Evolutionary conservation across 1,139 yeast species (phyloP), one percentile per base, ranked within the genome.

Genomic region (Geotrichum siamense): DNA sequence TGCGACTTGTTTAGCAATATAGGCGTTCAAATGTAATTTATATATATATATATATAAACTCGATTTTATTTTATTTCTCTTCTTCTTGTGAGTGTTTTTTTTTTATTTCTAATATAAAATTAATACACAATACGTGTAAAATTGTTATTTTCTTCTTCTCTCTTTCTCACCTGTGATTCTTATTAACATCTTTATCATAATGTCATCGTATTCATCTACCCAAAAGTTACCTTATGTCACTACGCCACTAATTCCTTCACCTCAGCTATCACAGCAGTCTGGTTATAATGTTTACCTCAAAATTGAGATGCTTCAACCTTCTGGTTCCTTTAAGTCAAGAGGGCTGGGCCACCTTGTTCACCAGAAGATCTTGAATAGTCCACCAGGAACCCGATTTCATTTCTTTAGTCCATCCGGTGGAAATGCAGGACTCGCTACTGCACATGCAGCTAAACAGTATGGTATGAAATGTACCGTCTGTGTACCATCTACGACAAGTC

Each of bases 371-470:
- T 29, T 45, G 15, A 41, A 29, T 9, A 22, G 39, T 2, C 40
- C 42, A 9, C 51, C 50, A 15, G 59, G 46, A 4, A 51, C 56
- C 20, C 55, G 60, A 38, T 69, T 75, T 28, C 73, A 71, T 25
- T 78, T 80, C 21, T 76, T 74, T 54, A 72, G 82, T 2, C 78
- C 85, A 12, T 78, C 85, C 17, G 91, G 89, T n/a, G 89, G 91
- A 1, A 82, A 81, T 57, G 91, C 91, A 0, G 89, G 89, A 0
- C 67, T 78, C 43, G 89, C 87, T 1, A 83, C 85, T 3, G 84
- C 86, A 1, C 72, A 71, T 45, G 76, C 82, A 36, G 74, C 81
- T n/a, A 47, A 53, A 8, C 51, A 58, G 37, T 61, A 60, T 48
- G 48, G 52, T 17, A 67, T 63, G 40, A 64, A 69, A 26, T 79